phyloP scores from a whole-genome alignment of 2,329 filamentous ascomycete species.

The Aspergillus sp. region DNA sequence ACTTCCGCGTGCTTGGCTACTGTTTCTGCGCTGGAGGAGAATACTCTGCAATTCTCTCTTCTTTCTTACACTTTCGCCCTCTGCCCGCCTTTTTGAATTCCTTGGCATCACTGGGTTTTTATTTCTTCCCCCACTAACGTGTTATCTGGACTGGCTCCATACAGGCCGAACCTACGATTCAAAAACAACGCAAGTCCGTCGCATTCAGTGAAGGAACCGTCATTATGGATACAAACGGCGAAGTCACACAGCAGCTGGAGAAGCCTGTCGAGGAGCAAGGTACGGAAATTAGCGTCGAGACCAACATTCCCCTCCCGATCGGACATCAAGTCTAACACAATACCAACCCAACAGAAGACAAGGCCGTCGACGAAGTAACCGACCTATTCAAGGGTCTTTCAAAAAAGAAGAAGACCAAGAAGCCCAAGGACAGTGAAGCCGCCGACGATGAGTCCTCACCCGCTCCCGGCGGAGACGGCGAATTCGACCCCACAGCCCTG shows the following conservation, averaged over 20 bases:
- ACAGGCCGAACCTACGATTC: slow-evolving; percentile 51
- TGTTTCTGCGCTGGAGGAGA: neutral
- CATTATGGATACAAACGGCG: slow-evolving; percentile 86
- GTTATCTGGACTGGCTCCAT: slow-evolving; percentile 15
- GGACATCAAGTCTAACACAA: slow-evolving; percentile 9
- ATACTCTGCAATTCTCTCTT: neutral
- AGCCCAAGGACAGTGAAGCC: slow-evolving; percentile 56
- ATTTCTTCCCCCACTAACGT: slow-evolving; percentile 28
- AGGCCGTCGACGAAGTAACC: slow-evolving; percentile 64
- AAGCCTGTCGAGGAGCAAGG: slow-evolving; percentile 58
- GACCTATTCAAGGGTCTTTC: slow-evolving; percentile 67
- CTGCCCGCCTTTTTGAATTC: neutral
- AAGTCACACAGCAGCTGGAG: slow-evolving; percentile 72
- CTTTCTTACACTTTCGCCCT: neutral
- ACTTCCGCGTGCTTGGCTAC: slow-evolving; percentile 21
- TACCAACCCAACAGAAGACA: slow-evolving; percentile 43
- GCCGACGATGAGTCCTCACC: slow-evolving; percentile 51
- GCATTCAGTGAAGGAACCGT: slow-evolving; percentile 86
- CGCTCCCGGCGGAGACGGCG: slow-evolving; percentile 52
- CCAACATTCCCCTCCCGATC: neutral
- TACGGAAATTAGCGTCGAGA: slow-evolving; percentile 21
- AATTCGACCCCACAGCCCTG: slow-evolving; percentile 67
- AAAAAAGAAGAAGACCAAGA: slow-evolving; percentile 71
- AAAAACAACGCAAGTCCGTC: slow-evolving; percentile 87
- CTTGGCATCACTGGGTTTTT: slow-evolving; percentile 4